These are phyloP conservation scores for Pseudotulostoma volvatum DNA, from an alignment of 495 filamentous ascomycete genomes.

Conservation along the genomic window DNA sequence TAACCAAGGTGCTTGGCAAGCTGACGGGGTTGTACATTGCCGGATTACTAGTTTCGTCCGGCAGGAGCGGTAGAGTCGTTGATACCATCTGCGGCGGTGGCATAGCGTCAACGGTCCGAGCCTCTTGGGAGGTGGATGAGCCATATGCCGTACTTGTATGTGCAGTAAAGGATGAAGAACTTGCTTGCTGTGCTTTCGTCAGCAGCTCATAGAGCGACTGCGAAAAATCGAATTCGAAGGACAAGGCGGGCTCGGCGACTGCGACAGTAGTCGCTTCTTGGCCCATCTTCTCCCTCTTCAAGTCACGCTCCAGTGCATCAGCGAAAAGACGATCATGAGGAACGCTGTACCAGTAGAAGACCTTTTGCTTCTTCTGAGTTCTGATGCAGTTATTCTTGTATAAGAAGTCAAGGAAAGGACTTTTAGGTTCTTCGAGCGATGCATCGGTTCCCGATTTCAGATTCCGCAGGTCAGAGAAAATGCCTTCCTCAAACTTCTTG, in stretches of 20 bases:
- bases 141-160: slow-evolving; percentile 64
- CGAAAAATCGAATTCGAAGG: slow-evolving; percentile 97
- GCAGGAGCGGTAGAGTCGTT: slow-evolving; percentile 59
- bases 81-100: slow-evolving; percentile 61
- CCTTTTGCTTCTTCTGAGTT: slow-evolving; percentile 99
- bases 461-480: slow-evolving; percentile 97
- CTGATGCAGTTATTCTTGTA: slow-evolving; percentile 99
- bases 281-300: slow-evolving; percentile 98
- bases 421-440: slow-evolving; percentile 98
- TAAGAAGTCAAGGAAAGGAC: slow-evolving; percentile 91
- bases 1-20: slow-evolving; percentile 48
- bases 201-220: slow-evolving; percentile 98
- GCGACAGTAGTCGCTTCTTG: slow-evolving; percentile 95
- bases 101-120: slow-evolving; percentile 81
- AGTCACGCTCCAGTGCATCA: slow-evolving; percentile 87
- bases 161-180: slow-evolving; percentile 76
- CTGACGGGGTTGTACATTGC: slow-evolving; percentile 53
- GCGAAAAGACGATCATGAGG: slow-evolving; percentile 95
- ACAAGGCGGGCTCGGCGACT: slow-evolving; percentile 88
- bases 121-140: slow-evolving; percentile 68
- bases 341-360: slow-evolving; percentile 99
- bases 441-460: slow-evolving; percentile 96
- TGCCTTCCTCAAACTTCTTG: slow-evolving; percentile 98
- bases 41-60: slow-evolving; percentile 65
- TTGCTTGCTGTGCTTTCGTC: slow-evolving; percentile 97